Percentiles rank a stretch among this genome's conserved stretches.
These are phyloP conservation scores for grape (Vitis vinifera) DNA, from an alignment of 164 flowering plant genomes.

Conservation along the genomic window DNA sequence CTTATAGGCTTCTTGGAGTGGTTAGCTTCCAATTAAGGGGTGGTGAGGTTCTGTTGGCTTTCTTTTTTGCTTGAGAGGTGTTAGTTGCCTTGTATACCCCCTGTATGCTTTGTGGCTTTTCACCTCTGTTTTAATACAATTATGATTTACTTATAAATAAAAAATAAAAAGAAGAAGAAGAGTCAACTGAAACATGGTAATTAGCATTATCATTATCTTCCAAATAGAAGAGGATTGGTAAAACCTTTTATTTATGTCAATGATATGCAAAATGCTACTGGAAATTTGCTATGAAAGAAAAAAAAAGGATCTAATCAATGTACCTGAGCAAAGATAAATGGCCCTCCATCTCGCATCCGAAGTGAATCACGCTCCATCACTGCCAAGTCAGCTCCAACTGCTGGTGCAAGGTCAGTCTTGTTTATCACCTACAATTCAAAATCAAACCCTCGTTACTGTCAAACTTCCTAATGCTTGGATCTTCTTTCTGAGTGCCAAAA, in stretches of 20 bases:
- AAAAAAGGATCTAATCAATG: conserved; percentile 1
- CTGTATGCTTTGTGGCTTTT: too few relatives aligned
- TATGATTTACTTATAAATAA: too few relatives aligned
- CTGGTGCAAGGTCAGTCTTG: conserved; percentile 94
- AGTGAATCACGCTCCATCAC: conserved; percentile 98
- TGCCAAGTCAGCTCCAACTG: conserved; percentile 88
- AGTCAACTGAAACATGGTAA: too few relatives aligned
- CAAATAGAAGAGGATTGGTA: too few relatives aligned
- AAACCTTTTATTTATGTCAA: background rate
- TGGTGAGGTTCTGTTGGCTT: too few relatives aligned
- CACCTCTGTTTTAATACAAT: too few relatives aligned
- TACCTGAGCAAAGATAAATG: conserved; percentile 97
- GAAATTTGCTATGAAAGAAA: background rate
- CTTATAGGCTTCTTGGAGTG: too few relatives aligned
- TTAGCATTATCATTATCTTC: too few relatives aligned
- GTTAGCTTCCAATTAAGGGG: too few relatives aligned
- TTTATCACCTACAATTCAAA: conserved; percentile 69
- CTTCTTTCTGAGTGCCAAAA: background rate
- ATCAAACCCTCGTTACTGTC: background rate
- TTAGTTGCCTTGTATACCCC: too few relatives aligned
- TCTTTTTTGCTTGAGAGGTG: too few relatives aligned
- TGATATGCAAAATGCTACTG: background rate
- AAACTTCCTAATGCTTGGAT: background rate
- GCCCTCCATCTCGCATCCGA: conserved; percentile 97
- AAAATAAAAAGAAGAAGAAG: too few relatives aligned